A percentile compares a stretch with the other conserved stretches of the same genome.
phyloP scores from a whole-genome alignment of 2,329 filamentous ascomycete genomes.

The Sporothrix variecibatus region DNA sequence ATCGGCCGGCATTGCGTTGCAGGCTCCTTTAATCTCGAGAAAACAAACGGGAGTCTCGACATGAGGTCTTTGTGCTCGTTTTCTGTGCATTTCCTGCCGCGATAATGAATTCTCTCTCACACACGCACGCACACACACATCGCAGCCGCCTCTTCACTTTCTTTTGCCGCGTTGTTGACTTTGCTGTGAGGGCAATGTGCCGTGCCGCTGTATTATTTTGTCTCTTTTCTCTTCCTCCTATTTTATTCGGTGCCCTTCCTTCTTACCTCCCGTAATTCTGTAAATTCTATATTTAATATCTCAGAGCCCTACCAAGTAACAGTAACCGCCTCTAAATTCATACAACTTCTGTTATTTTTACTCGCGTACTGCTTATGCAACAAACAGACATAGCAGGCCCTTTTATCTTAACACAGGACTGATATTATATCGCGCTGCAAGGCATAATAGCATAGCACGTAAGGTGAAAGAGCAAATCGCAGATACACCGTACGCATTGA shows the following conservation, averaged over 20 bases:
- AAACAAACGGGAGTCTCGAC: not conserved
- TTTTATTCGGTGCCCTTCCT: too few species aligned
- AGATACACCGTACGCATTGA: not conserved
- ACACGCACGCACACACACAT: too few species aligned
- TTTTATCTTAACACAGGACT: not conserved
- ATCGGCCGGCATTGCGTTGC: conserved; percentile 14
- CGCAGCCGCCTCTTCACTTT: not conserved
- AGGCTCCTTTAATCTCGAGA: conserved; percentile 9
- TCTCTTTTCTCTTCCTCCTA: not conserved
- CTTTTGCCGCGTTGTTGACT: not conserved
- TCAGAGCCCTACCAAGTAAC: not conserved
- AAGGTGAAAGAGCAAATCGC: not conserved
- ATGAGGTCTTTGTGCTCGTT: not conserved
- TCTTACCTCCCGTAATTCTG: not conserved
- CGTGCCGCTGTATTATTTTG: not conserved
- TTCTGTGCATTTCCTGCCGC: not conserved
- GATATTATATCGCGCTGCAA: not conserved
- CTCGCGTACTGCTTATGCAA: not conserved
- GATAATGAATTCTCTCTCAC: not conserved
- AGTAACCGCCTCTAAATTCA: not conserved
- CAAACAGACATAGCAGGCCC: conserved; percentile 8
- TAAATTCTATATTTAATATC: not conserved
- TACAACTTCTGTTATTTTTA: not conserved
- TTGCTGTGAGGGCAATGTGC: not conserved
- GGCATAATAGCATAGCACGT: not conserved